Evolutionary conservation across 164 flowering plant species (phyloP), one percentile per base, ranked within the genome.

Genomic region (Platanus orientalis): DNA sequence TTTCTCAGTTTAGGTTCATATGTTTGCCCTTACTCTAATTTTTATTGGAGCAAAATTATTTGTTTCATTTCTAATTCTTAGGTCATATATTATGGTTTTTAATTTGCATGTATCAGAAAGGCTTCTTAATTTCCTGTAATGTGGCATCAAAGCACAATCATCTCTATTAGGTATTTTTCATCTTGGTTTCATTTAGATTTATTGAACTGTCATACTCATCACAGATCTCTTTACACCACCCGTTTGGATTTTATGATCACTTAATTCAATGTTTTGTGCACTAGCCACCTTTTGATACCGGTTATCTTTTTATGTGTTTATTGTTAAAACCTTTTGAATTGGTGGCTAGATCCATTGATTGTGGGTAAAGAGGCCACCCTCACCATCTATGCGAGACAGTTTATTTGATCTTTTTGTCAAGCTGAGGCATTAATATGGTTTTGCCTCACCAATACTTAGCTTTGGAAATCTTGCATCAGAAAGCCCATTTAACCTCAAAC

Each of bases 121-220:
- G 53, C 90, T 78, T 67, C 96, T 90, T n/a, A n/a, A n/a, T n/a
- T 23, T 57, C 90, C 2, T 89, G 95, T 73, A 75, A 78, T 64
- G 99, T 85, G 49, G 82, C 73, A 49, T 76, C 96, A 44, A 94
- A 94, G 83, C 95, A 96, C 9, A 83, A 80, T 26, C 96, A 91
- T 63, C 84, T 94, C 13, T 89, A 85, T 77, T 88, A 91, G 99
- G 99, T 94, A 71, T 52, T 16, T 55, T 12, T 3, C 23, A 34
- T 61, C 53, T 12, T n/a, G 21, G 36, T 17, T 66, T 54, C 42
- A 20, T 27, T 23, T 36, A n/a, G n/a, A n/a, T n/a, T n/a, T n/a
- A n/a, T n/a, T n/a, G n/a, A n/a, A n/a, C n/a, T n/a, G n/a, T n/a
- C n/a, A n/a, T n/a, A n/a, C n/a, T n/a, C n/a, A n/a, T n/a, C n/a